phyloP scores from a whole-genome alignment of 305 asterid genomes.

The Solanum chacoense region DNA sequence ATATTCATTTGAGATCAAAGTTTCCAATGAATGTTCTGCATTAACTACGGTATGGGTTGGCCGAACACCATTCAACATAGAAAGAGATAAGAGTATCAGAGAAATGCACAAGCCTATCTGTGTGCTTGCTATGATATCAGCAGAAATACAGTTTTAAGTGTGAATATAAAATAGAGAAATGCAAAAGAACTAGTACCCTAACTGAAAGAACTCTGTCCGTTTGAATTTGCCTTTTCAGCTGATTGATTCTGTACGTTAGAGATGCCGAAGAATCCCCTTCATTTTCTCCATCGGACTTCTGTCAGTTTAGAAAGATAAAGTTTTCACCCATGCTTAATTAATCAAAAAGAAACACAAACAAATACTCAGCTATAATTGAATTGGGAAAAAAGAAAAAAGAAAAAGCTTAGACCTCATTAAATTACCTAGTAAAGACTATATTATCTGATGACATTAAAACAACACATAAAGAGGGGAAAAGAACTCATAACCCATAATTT shows the following conservation, averaged over 20 bases:
- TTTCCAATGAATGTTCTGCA: neutral
- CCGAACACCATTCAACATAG: neutral
- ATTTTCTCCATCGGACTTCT: slow-evolving; percentile 34
- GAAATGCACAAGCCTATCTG: neutral
- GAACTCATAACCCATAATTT: neutral
- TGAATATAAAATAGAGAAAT: neutral
- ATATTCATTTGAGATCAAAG: neutral
- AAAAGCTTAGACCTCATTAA: neutral
- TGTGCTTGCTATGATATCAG: neutral
- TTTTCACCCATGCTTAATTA: neutral
- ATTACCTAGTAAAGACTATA: neutral
- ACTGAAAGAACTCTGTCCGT: slow-evolving; percentile 48
- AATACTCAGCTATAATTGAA: neutral
- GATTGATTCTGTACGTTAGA: slow-evolving; percentile 35
- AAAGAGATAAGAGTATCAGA: neutral
- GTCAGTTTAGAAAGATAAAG: slow-evolving; percentile 11
- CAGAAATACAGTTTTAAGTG: neutral
- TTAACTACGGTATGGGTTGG: neutral
- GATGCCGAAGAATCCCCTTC: slow-evolving; percentile 28
- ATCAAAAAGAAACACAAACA: neutral
- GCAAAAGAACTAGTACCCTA: slow-evolving; percentile 29
- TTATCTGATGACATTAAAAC: neutral
- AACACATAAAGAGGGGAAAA: neutral
- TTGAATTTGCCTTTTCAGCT: slow-evolving; percentile 59
- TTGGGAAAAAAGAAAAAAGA: neutral